Percentiles rank a stretch among this genome's conserved stretches.
Evolutionary conservation across 345 rosid genomes (phyloP).

Genomic region (Brassica carinata): DNA sequence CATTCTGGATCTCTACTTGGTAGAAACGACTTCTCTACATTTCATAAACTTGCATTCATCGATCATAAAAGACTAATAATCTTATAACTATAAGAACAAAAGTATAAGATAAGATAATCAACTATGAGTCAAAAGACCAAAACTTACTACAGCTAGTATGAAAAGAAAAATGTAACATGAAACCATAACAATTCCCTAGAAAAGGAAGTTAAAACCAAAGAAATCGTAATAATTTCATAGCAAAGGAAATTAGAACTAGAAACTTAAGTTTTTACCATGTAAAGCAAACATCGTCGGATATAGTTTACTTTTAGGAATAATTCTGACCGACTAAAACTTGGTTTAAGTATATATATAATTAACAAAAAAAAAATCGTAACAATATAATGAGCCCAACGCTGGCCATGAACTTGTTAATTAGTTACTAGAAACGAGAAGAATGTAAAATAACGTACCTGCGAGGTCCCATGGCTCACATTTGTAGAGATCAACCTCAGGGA

Average conservation of each 20-base stretch:
- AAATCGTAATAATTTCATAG: too few species aligned
- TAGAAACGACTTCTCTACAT: conserved; percentile 74
- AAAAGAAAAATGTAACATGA: neutral
- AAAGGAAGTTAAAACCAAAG: too few species aligned
- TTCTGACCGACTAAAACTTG: too few species aligned
- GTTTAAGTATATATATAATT: too few species aligned
- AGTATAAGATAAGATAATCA: neutral
- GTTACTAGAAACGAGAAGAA: neutral
- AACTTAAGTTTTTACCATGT: too few species aligned
- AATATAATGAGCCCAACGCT: neutral
- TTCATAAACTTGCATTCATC: neutral
- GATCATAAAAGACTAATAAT: neutral
- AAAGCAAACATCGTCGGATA: too few species aligned
- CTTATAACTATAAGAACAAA: neutral
- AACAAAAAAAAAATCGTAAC: too few species aligned
- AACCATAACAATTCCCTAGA: neutral
- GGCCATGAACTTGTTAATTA: neutral
- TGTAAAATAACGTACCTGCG: conserved; percentile 52
- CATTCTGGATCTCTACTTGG: conserved; percentile 95
- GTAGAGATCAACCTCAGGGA: conserved; percentile 96
- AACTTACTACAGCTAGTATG: neutral
- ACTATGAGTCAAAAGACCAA: neutral
- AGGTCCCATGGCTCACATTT: conserved; percentile 98
- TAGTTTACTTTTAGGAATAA: too few species aligned
- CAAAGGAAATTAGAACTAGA: too few species aligned